These are phyloP conservation scores for Adiantum capillusveneris DNA, from an alignment of 75 land plant genomes.

Conservation along the genomic window DNA sequence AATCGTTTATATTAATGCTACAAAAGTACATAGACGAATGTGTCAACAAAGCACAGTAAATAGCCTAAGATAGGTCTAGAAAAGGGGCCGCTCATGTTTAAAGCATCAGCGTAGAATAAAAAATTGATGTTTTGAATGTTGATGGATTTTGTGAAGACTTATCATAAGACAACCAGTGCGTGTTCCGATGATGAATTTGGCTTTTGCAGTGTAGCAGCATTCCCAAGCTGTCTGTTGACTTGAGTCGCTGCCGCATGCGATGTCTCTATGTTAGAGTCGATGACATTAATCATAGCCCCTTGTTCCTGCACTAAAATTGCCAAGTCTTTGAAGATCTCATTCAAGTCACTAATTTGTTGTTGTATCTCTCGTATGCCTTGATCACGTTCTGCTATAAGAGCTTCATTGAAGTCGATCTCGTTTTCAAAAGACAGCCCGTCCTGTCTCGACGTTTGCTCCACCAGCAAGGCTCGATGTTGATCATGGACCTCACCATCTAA, in stretches of 20 bases:
- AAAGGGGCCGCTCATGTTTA: too few species aligned
- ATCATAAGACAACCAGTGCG: too few species aligned
- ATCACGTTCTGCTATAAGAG: conserved; percentile 82
- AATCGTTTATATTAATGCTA: too few species aligned
- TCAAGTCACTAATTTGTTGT: conserved; percentile 80
- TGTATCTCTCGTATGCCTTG: conserved; percentile 88
- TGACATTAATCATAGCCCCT: conserved; percentile 53
- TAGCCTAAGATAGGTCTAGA: too few species aligned
- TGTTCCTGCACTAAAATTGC: conserved; percentile 85
- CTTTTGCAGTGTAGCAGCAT: conserved; percentile 37
- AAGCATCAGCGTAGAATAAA: too few species aligned
- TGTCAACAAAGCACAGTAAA: too few species aligned
- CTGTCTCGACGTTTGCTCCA: conserved; percentile 31
- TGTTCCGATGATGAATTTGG: conserved; percentile 40
- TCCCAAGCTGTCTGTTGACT: conserved; percentile 34
- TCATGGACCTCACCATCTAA: neutral
- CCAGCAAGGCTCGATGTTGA: neutral
- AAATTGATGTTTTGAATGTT: too few species aligned
- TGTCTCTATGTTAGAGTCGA: conserved; percentile 33
- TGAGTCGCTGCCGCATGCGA: conserved; percentile 34
- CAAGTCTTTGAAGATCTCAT: conserved; percentile 87
- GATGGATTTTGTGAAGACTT: too few species aligned
- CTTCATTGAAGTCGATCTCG: conserved; percentile 66
- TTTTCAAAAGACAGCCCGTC: conserved; percentile 51
- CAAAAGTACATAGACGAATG: too few species aligned